phyloP scores from a whole-genome alignment of 2,329 filamentous ascomycete species.

The Botrytis fabae region DNA sequence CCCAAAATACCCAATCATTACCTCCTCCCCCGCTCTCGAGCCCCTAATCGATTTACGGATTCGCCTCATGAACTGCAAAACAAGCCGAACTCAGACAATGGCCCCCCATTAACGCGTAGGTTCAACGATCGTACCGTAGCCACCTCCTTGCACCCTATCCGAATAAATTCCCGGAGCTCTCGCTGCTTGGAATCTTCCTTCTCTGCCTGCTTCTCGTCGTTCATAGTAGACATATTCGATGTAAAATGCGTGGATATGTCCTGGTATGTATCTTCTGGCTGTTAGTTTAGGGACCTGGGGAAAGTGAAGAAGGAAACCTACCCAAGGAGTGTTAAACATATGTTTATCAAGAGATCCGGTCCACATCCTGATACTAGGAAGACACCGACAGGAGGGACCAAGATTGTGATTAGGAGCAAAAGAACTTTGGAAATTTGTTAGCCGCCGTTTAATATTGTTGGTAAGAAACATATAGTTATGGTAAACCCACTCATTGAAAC shows the following conservation, averaged over 20 bases:
- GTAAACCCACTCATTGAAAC: slow-evolving; percentile 40
- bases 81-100: slow-evolving; percentile 18
- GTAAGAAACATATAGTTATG: slow-evolving; percentile 44
- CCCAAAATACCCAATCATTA: neutral
- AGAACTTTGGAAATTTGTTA: neutral
- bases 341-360: slow-evolving; percentile 47
- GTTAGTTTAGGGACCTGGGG: neutral
- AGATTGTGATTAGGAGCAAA: neutral
- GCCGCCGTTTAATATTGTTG: slow-evolving; percentile 36
- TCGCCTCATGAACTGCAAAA: slow-evolving; percentile 19
- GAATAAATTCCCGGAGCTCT: slow-evolving; percentile 71
- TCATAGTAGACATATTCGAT: slow-evolving; percentile 78
- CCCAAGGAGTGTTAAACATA: slow-evolving; percentile 45
- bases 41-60: slow-evolving; percentile 1
- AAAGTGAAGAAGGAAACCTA: slow-evolving; percentile 26
- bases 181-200: slow-evolving; percentile 54
- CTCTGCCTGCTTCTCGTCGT: slow-evolving; percentile 61
- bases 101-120: slow-evolving; percentile 23
- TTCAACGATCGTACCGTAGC: slow-evolving; percentile 52
- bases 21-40: neutral
- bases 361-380: slow-evolving; percentile 45
- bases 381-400: slow-evolving; percentile 46
- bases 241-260: slow-evolving; percentile 42
- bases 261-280: slow-evolving; percentile 49
- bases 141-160: slow-evolving; percentile 71